Evolutionary conservation across 2,329 filamentous ascomycete genomes (phyloP).

Genomic region (Xylaria multiplex): DNA sequence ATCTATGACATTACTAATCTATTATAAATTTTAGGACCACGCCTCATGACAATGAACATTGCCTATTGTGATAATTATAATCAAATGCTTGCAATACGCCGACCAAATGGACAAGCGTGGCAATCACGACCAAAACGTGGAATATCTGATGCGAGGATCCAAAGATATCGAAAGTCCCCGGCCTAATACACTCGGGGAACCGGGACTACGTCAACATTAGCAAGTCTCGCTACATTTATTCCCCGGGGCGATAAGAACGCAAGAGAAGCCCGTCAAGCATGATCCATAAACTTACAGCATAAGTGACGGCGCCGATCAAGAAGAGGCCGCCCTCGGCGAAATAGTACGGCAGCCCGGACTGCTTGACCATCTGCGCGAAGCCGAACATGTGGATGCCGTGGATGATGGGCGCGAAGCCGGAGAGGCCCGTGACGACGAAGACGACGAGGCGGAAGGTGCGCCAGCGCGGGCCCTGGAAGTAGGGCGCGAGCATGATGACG

Average conservation of each 20-base stretch:
- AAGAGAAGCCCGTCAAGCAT: constrained; percentile 1
- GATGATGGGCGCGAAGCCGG: constrained; percentile 53
- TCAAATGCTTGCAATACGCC: constrained; percentile 48
- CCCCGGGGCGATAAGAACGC: background rate
- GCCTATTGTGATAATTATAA: constrained; percentile 44
- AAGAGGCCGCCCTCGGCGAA: constrained; percentile 52
- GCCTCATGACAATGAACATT: constrained; percentile 33
- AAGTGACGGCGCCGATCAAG: constrained; percentile 52
- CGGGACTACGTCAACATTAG: constrained; percentile 45
- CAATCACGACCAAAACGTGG: constrained; percentile 57
- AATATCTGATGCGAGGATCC: constrained; percentile 60
- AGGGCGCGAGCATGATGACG: constrained; percentile 51
- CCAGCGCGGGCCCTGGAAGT: constrained; percentile 51
- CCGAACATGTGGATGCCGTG: constrained; percentile 53
- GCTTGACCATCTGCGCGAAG: constrained; percentile 51
- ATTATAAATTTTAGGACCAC: background rate
- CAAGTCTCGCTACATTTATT: constrained; percentile 24
- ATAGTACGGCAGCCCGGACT: constrained; percentile 55
- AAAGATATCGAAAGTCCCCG: constrained; percentile 57
- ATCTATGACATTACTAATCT: background rate
- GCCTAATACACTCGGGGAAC: constrained; percentile 55
- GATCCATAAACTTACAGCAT: constrained; percentile 50
- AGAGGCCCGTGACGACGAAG: constrained; percentile 53
- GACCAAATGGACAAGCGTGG: constrained; percentile 53
- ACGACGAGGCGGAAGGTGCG: constrained; percentile 50